These are phyloP conservation scores for Penicillium maclennaniae DNA, from an alignment of 495 filamentous ascomycete genomes.

Conservation along the genomic window DNA sequence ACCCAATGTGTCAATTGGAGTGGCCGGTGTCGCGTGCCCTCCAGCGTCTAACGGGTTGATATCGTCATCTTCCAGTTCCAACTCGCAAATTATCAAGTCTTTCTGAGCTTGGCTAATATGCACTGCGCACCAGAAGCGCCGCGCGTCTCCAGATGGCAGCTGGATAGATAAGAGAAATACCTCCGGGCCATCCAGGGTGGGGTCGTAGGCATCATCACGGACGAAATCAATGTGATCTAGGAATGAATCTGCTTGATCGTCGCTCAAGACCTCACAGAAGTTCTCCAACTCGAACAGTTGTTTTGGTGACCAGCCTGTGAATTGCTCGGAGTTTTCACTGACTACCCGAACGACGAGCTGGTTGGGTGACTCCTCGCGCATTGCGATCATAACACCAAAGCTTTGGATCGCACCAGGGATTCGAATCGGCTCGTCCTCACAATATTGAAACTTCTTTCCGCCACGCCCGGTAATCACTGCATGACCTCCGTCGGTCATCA, in stretches of 20 bases:
- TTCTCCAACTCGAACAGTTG: slow-evolving; percentile 70
- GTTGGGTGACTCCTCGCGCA: slow-evolving; percentile 68
- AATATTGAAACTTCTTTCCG: slow-evolving; percentile 64
- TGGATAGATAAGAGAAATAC: slow-evolving; percentile 76
- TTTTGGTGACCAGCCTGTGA: slow-evolving; percentile 77
- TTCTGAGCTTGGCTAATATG: slow-evolving; percentile 64
- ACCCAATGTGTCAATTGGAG: slow-evolving; percentile 70
- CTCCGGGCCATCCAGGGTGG: slow-evolving; percentile 71
- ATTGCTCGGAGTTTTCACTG: slow-evolving; percentile 77
- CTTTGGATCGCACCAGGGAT: slow-evolving; percentile 86
- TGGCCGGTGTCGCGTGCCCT: slow-evolving; percentile 52
- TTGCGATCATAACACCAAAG: slow-evolving; percentile 74
- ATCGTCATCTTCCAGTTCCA: slow-evolving; percentile 82
- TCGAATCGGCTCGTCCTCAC: slow-evolving; percentile 93
- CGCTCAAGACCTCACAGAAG: slow-evolving; percentile 75
- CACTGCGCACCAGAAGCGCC: slow-evolving; percentile 86
- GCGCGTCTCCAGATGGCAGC: slow-evolving; percentile 43
- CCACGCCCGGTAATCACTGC: slow-evolving; percentile 78
- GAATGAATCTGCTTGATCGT: slow-evolving; percentile 79
- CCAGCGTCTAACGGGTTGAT: slow-evolving; percentile 62
- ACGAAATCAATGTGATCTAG: slow-evolving; percentile 88
- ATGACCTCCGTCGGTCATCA: slow-evolving; percentile 75
- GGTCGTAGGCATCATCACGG: slow-evolving; percentile 66
- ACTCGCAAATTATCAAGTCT: slow-evolving; percentile 82
- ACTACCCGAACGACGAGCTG: slow-evolving; percentile 69